These are phyloP conservation scores for Aspergillus costaricaensis DNA, from an alignment of 2,329 filamentous ascomycete genomes.

Conservation along the genomic window DNA sequence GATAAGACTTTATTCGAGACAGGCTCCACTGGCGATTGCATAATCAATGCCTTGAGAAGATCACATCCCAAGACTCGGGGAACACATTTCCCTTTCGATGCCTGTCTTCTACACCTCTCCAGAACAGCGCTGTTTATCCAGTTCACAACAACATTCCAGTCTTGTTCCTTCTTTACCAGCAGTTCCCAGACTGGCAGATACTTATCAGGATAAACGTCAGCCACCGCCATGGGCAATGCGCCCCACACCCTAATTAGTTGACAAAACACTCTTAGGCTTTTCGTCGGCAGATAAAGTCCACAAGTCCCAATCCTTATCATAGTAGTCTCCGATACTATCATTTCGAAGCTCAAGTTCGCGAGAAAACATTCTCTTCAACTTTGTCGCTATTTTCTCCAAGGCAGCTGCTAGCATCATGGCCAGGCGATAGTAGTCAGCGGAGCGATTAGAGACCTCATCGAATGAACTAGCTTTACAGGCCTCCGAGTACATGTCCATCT, in stretches of 20 bases:
- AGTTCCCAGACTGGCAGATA: accelerated
- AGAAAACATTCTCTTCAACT: neutral
- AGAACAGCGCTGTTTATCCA: neutral
- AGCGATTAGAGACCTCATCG: neutral
- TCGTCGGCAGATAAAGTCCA: too few relatives aligned
- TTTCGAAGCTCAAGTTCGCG: too few relatives aligned
- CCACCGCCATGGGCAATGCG: neutral
- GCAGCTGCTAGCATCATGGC: neutral
- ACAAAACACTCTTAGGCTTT: accelerated
- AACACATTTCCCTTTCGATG: too few relatives aligned
- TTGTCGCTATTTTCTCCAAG: neutral
- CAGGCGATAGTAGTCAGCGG: neutral
- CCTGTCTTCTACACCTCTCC: neutral
- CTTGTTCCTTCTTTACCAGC: neutral
- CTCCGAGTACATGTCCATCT: neutral
- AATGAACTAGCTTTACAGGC: neutral
- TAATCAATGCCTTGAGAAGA: neutral
- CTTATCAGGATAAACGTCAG: neutral
- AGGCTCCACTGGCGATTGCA: neutral
- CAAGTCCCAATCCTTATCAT: too few relatives aligned
- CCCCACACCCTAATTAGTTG: neutral
- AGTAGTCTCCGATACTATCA: too few relatives aligned
- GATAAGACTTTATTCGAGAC: neutral
- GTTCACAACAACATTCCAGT: neutral
- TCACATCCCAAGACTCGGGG: neutral